phyloP scores from a whole-genome alignment of 228 moss, liverwort and hornwort species.

The Sphagnum magellanicum region DNA sequence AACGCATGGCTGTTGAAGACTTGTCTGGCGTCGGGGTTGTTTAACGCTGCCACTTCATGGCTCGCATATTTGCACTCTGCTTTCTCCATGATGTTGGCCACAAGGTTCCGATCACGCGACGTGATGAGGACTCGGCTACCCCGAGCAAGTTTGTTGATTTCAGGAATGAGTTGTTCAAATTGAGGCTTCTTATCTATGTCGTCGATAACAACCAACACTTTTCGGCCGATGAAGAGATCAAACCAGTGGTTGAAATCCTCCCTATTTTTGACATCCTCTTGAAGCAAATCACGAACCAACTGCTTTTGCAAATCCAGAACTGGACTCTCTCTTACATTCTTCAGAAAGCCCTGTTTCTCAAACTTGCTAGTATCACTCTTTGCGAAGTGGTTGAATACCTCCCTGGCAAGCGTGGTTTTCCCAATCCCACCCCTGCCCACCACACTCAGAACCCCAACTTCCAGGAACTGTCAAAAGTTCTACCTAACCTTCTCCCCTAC shows the following conservation, averaged over 20 bases:
- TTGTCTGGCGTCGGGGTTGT: not conserved
- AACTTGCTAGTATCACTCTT: not conserved
- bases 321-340: not conserved
- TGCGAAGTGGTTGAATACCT: conserved; percentile 14
- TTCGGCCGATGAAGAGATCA: not conserved
- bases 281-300: conserved; percentile 1
- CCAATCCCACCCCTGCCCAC: conserved; percentile 38
- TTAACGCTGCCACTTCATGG: not conserved
- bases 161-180: conserved; percentile 3
- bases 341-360: conserved; percentile 1
- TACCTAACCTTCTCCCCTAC: too few relatives aligned
- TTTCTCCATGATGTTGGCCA: not conserved
- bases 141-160: conserved; percentile 7
- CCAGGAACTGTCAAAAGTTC: too few relatives aligned
- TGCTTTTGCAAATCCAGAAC: conserved; percentile 3
- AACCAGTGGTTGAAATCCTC: not conserved
- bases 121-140: conserved; percentile 21
- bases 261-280: not conserved
- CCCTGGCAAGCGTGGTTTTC: conserved; percentile 28
- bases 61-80: not conserved
- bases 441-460: conserved; percentile 16
- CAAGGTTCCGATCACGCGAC: conserved; percentile 3
- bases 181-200: conserved; percentile 1
- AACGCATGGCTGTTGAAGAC: conserved; percentile 27
- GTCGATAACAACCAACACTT: conserved; percentile 2